Evolutionary conservation across 2,329 filamentous ascomycete species (phyloP).

Genomic region (Colletotrichum sp.): DNA sequence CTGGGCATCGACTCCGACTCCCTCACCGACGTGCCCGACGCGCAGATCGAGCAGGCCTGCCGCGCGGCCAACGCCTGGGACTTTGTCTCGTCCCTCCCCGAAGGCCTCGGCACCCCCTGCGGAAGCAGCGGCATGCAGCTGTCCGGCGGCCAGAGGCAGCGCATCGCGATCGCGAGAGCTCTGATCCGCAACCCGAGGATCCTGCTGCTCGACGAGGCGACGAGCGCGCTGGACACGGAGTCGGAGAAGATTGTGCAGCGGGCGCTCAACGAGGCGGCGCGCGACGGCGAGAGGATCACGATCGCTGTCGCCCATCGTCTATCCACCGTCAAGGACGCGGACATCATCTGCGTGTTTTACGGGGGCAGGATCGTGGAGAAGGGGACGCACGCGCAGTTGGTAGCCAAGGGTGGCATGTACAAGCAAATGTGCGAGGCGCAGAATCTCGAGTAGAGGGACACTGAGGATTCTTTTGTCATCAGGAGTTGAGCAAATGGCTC

Average conservation of each 20-base stretch:
- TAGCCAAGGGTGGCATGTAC: slow-evolving; percentile 53
- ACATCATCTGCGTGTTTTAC: slow-evolving; percentile 67
- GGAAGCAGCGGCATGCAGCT: slow-evolving; percentile 72
- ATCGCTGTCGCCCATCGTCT: slow-evolving; percentile 70
- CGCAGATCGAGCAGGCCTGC: slow-evolving; percentile 47
- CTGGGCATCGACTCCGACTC: slow-evolving; percentile 32
- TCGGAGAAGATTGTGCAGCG: slow-evolving; percentile 70
- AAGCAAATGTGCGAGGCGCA: slow-evolving; percentile 58
- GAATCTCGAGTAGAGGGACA: slow-evolving; percentile 36
- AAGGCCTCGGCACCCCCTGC: slow-evolving; percentile 65
- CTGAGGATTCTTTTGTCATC: neutral
- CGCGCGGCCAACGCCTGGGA: slow-evolving; percentile 54
- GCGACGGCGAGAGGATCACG: slow-evolving; percentile 50
- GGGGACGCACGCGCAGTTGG: slow-evolving; percentile 66
- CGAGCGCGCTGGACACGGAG: slow-evolving; percentile 66
- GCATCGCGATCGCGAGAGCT: slow-evolving; percentile 74
- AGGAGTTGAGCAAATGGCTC: neutral
- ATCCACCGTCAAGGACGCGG: slow-evolving; percentile 61
- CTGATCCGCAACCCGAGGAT: slow-evolving; percentile 71
- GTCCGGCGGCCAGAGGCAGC: slow-evolving; percentile 76
- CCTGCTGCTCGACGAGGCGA: slow-evolving; percentile 77
- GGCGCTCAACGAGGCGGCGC: slow-evolving; percentile 52
- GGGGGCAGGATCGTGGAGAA: slow-evolving; percentile 60
- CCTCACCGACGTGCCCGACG: slow-evolving; percentile 29
- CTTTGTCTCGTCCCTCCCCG: slow-evolving; percentile 41